Evolutionary conservation across 202 grass and related monocot genomes (phyloP), one percentile per base, ranked within the genome.

Genomic region (Schoenoplectus triqueter): DNA sequence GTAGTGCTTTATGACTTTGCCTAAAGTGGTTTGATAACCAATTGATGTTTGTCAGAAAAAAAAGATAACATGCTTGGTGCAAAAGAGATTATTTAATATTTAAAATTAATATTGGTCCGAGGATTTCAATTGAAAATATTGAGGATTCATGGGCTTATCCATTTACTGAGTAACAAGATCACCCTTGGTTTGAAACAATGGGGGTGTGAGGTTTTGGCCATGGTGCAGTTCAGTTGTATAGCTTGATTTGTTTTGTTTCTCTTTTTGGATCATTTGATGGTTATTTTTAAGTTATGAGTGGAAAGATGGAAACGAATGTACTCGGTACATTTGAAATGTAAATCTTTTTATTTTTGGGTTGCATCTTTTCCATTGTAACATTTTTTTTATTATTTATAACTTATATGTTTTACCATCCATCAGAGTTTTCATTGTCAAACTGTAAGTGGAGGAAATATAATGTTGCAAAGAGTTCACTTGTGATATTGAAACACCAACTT

Each of bases 1-100:
- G 3, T 22, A 51, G 19, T 46, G 46, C 81, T 59, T 71, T 31
- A 42, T 71, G 66, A 39, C 65, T 84, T 83, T 56, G 64, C 64
- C 59, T 60, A 69, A 69, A 56, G 64, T 71, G 14, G 65, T 83
- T 83, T 59, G 81, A 84, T 21, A 84, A 71, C 81, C 71, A 55
- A 55, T 79, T 79, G 56, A 55, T 79, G 55, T 79, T 60, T 42
- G 7, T 79, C 54, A 55, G 52, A 55, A 10, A 59, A 61, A 62
- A 62, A 55, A 3, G 45, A 18, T 31, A 73, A 22, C 70, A 10
- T 44, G 75, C 40, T 78, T 45, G 55, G 55, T 79, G 55, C 21
- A 79, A 79, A 17, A 60, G 63, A 22, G 50, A 7, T 84, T 71
- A 70, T 54, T 45, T 84, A 42, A 45, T 59, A 57, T 69, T 46